A percentile compares a stretch with the other conserved stretches of the same genome.
phyloP scores from a whole-genome alignment of 129 eudicot genomes.

The Heracleum sosnowskyi region DNA sequence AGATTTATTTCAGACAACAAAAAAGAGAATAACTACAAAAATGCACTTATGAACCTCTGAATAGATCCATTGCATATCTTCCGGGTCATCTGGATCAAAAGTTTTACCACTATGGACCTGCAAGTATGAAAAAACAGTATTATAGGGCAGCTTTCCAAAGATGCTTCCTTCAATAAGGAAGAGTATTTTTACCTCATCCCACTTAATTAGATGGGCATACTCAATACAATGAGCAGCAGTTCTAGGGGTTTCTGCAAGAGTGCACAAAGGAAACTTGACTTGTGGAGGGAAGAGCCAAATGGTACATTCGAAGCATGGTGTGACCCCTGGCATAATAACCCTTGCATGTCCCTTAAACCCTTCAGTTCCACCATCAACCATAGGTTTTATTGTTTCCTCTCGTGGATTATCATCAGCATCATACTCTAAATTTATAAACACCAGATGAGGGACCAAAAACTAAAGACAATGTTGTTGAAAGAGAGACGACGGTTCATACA shows the following conservation, averaged over 20 bases:
- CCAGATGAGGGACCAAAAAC: not conserved
- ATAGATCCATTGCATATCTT: conserved; percentile 95
- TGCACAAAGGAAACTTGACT: conserved; percentile 91
- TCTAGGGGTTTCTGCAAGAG: conserved; percentile 94
- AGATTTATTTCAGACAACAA: not conserved
- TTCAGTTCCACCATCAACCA: conserved; percentile 99
- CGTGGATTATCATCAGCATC: conserved; percentile 67
- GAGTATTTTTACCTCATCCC: conserved; percentile 64
- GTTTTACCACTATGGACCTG: conserved; percentile 79
- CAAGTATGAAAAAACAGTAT: conserved; percentile 12
- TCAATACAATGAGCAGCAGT: conserved; percentile 97
- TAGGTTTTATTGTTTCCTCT: conserved; percentile 74
- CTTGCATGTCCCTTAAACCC: conserved; percentile 98
- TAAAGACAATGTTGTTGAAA: not conserved
- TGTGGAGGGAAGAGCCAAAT: conserved; percentile 99
- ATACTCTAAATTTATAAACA: conserved; percentile 43
- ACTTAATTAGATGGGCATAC: conserved; percentile 88
- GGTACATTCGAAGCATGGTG: conserved; percentile 94
- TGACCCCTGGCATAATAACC: conserved; percentile 73
- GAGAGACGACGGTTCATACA: not conserved
- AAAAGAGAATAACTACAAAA: not conserved
- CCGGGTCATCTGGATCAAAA: conserved; percentile 93
- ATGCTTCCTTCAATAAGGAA: not conserved
- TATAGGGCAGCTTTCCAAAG: conserved; percentile 5
- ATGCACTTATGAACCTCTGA: conserved; percentile 44